phyloP scores from a whole-genome alignment of 176 grass and related monocot species.

The Eleusine coracana region DNA sequence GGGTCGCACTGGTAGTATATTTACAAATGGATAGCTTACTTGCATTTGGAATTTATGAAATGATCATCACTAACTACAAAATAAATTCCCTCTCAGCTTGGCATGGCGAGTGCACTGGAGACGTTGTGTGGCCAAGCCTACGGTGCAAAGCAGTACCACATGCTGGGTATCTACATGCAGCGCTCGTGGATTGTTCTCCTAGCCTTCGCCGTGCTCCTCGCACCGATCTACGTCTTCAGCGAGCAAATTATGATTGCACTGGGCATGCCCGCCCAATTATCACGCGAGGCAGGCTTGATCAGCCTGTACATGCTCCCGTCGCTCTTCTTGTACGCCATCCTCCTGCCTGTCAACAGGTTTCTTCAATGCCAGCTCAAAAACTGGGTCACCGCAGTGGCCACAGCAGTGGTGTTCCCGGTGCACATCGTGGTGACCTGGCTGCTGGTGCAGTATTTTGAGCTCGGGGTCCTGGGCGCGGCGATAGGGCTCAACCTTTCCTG shows the following conservation, averaged over 20 bases:
- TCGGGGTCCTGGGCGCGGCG: constrained; percentile 37
- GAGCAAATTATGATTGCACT: constrained; percentile 16
- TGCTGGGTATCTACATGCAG: constrained; percentile 58
- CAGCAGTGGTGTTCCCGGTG: constrained; percentile 19
- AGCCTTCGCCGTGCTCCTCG: constrained; percentile 21
- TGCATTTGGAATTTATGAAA: neutral
- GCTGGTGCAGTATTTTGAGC: constrained; percentile 22
- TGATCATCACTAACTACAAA: neutral
- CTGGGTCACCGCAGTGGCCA: constrained; percentile 14
- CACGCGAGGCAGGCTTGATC: constrained; percentile 2
- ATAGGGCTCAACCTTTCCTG: constrained; percentile 44
- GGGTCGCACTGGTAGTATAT: neutral
- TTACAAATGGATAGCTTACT: too few species aligned
- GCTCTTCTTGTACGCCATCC: constrained; percentile 35
- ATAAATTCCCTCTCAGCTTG: constrained; percentile 31
- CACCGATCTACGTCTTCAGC: constrained; percentile 39
- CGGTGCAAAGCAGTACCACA: constrained; percentile 46
- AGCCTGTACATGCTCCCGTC: constrained; percentile 37
- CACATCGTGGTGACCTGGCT: constrained; percentile 48
- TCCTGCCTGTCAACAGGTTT: constrained; percentile 46
- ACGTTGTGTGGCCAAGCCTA: constrained; percentile 56
- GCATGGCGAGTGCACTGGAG: constrained; percentile 57
- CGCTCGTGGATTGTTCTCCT: constrained; percentile 56
- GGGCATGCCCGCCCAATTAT: constrained; percentile 38
- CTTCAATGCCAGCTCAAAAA: constrained; percentile 56